Conservation (phyloP, 148 eudicot genomes). For the Bassia scoparia region DNA sequence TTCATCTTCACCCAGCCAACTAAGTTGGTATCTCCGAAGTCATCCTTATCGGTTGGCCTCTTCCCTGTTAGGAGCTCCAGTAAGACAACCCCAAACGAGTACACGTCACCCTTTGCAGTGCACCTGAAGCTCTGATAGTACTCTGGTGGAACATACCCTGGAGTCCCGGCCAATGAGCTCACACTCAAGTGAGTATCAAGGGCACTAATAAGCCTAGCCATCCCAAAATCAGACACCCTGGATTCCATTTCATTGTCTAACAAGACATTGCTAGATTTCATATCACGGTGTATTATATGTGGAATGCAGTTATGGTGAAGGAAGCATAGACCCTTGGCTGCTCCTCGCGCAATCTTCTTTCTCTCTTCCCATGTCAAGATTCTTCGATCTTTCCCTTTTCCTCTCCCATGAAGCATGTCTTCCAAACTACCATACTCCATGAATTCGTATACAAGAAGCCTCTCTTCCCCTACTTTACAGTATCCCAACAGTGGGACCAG, state of each 20-base stretch:
- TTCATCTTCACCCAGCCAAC: conserved; percentile 98
- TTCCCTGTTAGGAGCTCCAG: conserved; percentile 78
- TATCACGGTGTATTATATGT: conserved; percentile 90
- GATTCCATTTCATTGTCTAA: conserved; percentile 80
- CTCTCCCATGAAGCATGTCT: conserved; percentile 73
- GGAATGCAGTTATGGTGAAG: conserved; percentile 98
- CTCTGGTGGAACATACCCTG: conserved; percentile 97
- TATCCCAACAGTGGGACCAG: conserved; percentile 90
- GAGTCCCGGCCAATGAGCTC: conserved; percentile 94
- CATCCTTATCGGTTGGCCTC: conserved; percentile 91
- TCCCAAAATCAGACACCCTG: conserved; percentile 87
- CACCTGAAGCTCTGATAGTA: conserved; percentile 96
- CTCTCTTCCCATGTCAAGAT: conserved; percentile 80
- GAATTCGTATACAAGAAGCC: conserved; percentile 87
- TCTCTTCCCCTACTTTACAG: conserved; percentile 87
- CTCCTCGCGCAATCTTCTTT: conserved; percentile 86
- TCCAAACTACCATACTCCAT: conserved; percentile 89
- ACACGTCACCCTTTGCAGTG: conserved; percentile 93
- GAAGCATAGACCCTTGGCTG: conserved; percentile 89
- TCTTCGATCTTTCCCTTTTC: conserved; percentile 40
- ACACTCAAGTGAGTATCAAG: conserved; percentile 92
- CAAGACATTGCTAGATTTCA: conserved; percentile 93
- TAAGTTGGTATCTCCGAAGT: conserved; percentile 90
- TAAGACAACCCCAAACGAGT: conserved; percentile 80
- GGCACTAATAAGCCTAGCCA: conserved; percentile 96